These are phyloP conservation scores for Cryptococcus deneoformans DNA, from an alignment of 1,284 basidiomycete species.

Conservation along the genomic window DNA sequence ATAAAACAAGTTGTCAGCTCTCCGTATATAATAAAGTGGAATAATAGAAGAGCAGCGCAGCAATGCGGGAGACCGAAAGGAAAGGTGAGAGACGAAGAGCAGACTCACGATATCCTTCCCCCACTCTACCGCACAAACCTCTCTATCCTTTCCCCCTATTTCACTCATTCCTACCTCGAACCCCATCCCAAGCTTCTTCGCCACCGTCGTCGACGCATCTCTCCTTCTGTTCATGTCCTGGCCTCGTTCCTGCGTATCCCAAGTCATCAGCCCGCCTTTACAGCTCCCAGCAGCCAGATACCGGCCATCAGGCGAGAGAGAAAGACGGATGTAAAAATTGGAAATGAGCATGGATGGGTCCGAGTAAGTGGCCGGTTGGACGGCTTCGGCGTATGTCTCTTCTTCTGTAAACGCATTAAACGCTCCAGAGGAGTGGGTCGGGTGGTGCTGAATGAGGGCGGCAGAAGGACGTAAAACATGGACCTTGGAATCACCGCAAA, in stretches of 20 bases:
- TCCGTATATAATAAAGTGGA: too few species aligned
- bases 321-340: slow-evolving; percentile 43
- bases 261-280: slow-evolving; percentile 43
- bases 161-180: slow-evolving; percentile 15
- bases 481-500: slow-evolving; percentile 41
- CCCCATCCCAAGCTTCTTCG: slow-evolving; percentile 17
- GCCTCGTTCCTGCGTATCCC: slow-evolving; percentile 23
- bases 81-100: too few species aligned
- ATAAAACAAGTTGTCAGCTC: neutral
- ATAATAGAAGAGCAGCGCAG: too few species aligned
- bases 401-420: neutral
- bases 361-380: slow-evolving; percentile 33
- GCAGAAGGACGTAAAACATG: slow-evolving; percentile 38
- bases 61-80: too few species aligned
- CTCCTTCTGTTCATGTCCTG: neutral
- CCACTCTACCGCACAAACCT: slow-evolving; percentile 47
- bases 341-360: slow-evolving; percentile 36
- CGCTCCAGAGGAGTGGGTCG: neutral
- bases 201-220: neutral
- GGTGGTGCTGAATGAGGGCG: neutral
- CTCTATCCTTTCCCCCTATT: slow-evolving; percentile 19
- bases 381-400: slow-evolving; percentile 11
- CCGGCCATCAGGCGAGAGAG: slow-evolving; percentile 41
- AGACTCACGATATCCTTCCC: slow-evolving; percentile 33
- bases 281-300: slow-evolving; percentile 41